Base-by-base conservation (phyloP, 495 filamentous ascomycete species). In the Wilcoxina mikolae region DNA sequence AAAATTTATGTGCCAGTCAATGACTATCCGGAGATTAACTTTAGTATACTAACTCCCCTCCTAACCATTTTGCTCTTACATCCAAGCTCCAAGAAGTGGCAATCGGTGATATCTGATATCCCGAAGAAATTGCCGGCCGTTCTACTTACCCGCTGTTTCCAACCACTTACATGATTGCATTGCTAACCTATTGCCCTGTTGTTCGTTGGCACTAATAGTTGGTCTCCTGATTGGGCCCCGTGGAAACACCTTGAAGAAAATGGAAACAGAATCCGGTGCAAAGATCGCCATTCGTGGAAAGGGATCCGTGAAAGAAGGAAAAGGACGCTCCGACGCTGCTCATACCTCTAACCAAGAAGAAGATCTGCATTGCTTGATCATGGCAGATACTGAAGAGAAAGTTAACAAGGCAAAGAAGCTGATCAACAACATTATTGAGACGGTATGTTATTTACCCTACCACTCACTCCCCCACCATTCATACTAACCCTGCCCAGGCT, bases 21-120 rank as follows among this genome's bases (percentile, higher is more conserved):
- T 81, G 93, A 99, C 72, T 99, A 99, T 74, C 93, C 93, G 77
- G 93, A 96, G 73, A 95, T 99, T 85, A 99, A 99, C 85, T 99
- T 96, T 86, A 96, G 91, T 98, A 95, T 85, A 66, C 55, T 63
- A 63, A 82, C 87, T 93, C 94, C 94, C 87, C 88, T 85, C 87
- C 83, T 85, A 64, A 61, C 57, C 53, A 61, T 57, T 61, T 61
- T 61, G 59, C 58, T 60, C 59, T 61, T 60, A 60, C 58, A 56
- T 53, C 22, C 27, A 10, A 25, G 57, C 38, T 53, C 39, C 55
- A 47, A 60, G 60, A 60, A 61, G 56, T 60, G 58, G 60, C 47
- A 41, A 39, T 51, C 22, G 59, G 54, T 57, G 59, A 31, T 61
- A 51, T 64, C 63, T 59, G 57, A 56, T 31, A 28, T 42, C 60